Evolutionary conservation across 495 filamentous ascomycete genomes (phyloP).

Genomic region (Aspergillus ostianus): DNA sequence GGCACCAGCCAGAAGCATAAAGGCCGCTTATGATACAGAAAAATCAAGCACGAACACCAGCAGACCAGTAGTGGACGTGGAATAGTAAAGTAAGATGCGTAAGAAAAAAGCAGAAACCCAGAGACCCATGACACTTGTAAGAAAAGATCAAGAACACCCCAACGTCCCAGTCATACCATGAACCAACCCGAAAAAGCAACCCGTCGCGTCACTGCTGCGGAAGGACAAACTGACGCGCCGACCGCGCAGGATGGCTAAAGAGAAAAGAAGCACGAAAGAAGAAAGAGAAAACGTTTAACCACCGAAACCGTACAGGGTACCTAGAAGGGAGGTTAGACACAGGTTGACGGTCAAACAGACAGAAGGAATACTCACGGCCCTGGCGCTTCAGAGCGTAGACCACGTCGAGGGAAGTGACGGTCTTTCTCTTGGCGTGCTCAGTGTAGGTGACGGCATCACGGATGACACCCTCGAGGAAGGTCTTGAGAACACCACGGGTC

Average conservation of each 20-base stretch:
- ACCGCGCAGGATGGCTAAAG: conserved; percentile 36
- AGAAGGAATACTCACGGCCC: conserved; percentile 61
- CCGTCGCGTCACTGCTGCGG: conserved; percentile 35
- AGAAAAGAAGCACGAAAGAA: conserved; percentile 24
- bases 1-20: conserved; percentile 43
- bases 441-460: conserved; percentile 99
- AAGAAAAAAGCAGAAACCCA: conserved; percentile 43
- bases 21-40: conserved; percentile 51
- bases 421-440: conserved; percentile 98
- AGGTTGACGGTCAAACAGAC: conserved; percentile 10
- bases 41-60: conserved; percentile 45
- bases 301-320: conserved; percentile 98
- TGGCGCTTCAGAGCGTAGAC: conserved; percentile 97
- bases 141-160: conserved; percentile 51
- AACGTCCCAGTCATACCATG: conserved; percentile 53
- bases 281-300: conserved; percentile 63
- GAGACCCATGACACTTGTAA: conserved; percentile 48
- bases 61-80: conserved; percentile 45
- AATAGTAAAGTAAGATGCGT: conserved; percentile 42
- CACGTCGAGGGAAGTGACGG: conserved; percentile 94
- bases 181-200: conserved; percentile 46
- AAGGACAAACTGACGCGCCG: conserved; percentile 34
- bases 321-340: conserved; percentile 31
- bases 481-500: conserved; percentile 99
- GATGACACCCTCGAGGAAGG: conserved; percentile 99